These are phyloP conservation scores for Lichtheimia ornata DNA, from an alignment of 371 early-diverging fungal genomes.

Conservation along the genomic window DNA sequence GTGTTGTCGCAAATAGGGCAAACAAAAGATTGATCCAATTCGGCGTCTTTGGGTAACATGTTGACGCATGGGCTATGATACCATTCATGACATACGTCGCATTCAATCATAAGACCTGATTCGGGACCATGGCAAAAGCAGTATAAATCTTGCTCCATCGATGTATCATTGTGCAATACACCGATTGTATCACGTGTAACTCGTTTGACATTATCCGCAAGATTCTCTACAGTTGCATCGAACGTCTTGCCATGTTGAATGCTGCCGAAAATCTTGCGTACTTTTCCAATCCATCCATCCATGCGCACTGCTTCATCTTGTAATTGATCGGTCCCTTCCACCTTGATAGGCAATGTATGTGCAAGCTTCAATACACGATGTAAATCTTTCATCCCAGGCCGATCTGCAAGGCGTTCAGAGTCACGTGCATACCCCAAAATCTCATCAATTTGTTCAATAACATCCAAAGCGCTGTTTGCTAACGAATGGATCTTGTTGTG, in stretches of 20 bases:
- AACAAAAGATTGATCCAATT: conserved; percentile 54
- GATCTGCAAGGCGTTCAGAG: conserved; percentile 4
- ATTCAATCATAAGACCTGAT: conserved; percentile 76
- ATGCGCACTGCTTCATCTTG: conserved; percentile 10
- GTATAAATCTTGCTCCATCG: conserved; percentile 23
- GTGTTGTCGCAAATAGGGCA: conserved; percentile 69
- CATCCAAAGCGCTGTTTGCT: conserved; percentile 9
- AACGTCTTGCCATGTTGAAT: neutral
- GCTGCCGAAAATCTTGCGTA: conserved; percentile 5
- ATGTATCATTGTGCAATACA: neutral
- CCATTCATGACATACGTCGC: conserved; percentile 79
- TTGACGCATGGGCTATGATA: conserved; percentile 77
- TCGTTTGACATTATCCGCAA: conserved; percentile 11
- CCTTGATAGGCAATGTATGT: conserved; percentile 10
- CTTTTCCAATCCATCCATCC: conserved; percentile 18
- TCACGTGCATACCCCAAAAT: conserved; percentile 6
- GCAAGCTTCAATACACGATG: conserved; percentile 13
- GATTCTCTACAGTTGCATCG: conserved; percentile 12
- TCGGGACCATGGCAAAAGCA: conserved; percentile 67
- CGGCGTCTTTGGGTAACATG: conserved; percentile 59
- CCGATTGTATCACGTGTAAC: too few species aligned
- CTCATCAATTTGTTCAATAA: conserved; percentile 4
- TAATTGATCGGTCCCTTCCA: conserved; percentile 9
- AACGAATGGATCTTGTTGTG: conserved; percentile 8
- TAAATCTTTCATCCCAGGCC: conserved; percentile 11